Base-by-base conservation (phyloP, 129 eudicot genomes). In the Helianthus tuberosus region DNA sequence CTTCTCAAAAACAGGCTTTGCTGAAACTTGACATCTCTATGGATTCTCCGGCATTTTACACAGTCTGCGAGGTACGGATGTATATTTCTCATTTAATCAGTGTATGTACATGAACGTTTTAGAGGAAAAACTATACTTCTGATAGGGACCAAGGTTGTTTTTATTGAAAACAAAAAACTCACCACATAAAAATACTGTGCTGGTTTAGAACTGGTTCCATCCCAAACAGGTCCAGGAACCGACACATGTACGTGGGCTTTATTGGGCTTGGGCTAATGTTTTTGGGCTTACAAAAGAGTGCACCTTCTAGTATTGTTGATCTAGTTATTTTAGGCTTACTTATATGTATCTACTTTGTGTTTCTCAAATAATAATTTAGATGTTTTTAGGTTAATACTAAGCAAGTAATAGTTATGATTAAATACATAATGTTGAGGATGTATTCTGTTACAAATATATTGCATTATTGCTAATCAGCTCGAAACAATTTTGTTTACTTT, bases 11-110 rank as follows among this genome's bases (percentile, higher is more conserved):
- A 61, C 66, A 93, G 98, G 98, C 88, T 62, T 86, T 93, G 86
- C 58, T 78, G 74, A 93, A 93, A 80, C 58, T 89, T 61, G 94
- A 88, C 63, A 78, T 93, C 80, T 82, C 92, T 38, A 81, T 93
- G 36, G 98, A 93, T 76, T 89, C 94, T 64, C 98, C 98, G 11
- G 94, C 98, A 68, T 87, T 93, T 72, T 93, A 87, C 84, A 93
- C 96, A 13, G 98, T 82, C 66, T 89, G 96, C 69, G 96, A 93
- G 98, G 98, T 93, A 85, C n/a, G 72, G 8, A 69, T 59, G 38
- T 46, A 25, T 48, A 61, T 63, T 41, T 41, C 7, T 64, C 3
- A 66, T 47, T 10, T 64, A 29, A 38, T 38, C 48, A 64, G 50
- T 72, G 48, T 61, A 13, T 61, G 66, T n/a, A n/a, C n/a, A n/a